A percentile compares a stretch with the other conserved stretches of the same genome.
Conservation (phyloP, 1,284 basidiomycete species). For the Neolentinus lepideus region DNA sequence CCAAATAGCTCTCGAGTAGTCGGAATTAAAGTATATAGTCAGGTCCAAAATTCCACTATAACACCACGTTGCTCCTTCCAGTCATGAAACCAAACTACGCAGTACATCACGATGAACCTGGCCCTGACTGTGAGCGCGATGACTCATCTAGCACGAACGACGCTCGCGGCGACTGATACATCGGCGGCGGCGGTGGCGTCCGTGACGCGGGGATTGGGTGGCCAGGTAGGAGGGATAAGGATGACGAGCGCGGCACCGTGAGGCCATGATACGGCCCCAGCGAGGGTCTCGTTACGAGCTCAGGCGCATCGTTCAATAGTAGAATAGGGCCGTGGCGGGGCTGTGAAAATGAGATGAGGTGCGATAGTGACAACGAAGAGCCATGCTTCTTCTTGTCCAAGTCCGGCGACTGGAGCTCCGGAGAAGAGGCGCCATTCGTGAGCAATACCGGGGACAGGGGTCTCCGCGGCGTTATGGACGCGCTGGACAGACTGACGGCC, state of each 20-base stretch:
- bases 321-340: neutral
- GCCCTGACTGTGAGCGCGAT: neutral
- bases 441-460: neutral
- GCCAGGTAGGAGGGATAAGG: neutral
- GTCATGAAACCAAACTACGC: too few relatives aligned
- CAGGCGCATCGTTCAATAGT: neutral
- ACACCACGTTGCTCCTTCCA: neutral
- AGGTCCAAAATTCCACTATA: neutral
- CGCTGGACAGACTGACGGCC: neutral
- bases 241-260: neutral
- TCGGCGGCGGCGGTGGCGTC: neutral
- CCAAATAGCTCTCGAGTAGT: neutral
- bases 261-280: neutral
- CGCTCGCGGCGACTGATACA: neutral
- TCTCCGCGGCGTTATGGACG: neutral
- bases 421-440: neutral
- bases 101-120: neutral
- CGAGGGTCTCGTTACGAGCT: neutral
- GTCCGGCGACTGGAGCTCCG: neutral
- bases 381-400: slow-evolving; percentile 1
- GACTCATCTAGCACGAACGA: neutral
- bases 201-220: neutral
- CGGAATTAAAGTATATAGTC: neutral
- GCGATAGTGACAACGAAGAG: neutral
- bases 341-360: neutral